Conservation (phyloP, 306 rosid species). For the Trichosanthes truncata region DNA sequence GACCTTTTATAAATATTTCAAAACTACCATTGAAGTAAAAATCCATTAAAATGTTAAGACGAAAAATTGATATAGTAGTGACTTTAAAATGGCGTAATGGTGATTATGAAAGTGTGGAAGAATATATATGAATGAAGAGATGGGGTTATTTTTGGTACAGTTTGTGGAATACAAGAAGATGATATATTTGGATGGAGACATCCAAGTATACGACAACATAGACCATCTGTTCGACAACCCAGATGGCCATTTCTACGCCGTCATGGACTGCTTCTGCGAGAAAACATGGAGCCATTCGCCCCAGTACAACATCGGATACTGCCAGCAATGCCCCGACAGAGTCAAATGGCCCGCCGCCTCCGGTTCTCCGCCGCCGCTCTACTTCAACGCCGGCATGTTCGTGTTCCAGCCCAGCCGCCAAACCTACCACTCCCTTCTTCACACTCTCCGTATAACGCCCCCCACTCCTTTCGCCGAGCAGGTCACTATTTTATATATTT, state of each 20-base stretch:
- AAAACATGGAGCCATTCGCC: slow-evolving; percentile 46
- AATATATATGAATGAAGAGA: too few relatives aligned
- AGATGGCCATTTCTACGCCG: slow-evolving; percentile 47
- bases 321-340: slow-evolving; percentile 56
- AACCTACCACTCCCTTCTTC: slow-evolving; percentile 35
- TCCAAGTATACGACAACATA: slow-evolving; percentile 51
- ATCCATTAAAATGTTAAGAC: too few relatives aligned
- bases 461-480: slow-evolving; percentile 57
- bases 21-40: too few relatives aligned
- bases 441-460: slow-evolving; percentile 29
- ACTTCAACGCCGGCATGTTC: slow-evolving; percentile 68
- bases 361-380: slow-evolving; percentile 42
- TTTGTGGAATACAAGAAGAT: slow-evolving; percentile 51
- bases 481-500: slow-evolving; percentile 13
- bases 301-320: slow-evolving; percentile 43
- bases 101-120: too few relatives aligned
- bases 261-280: slow-evolving; percentile 64
- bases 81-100: too few relatives aligned
- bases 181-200: slow-evolving; percentile 65
- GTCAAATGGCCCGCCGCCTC: slow-evolving; percentile 41
- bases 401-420: slow-evolving; percentile 38
- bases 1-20: too few relatives aligned
- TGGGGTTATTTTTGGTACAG: not conserved
- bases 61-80: too few relatives aligned
- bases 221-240: slow-evolving; percentile 39